Evolutionary conservation across 331 rosid genomes (phyloP), one percentile per base, ranked within the genome.

Genomic region (Rosa hybrid): DNA sequence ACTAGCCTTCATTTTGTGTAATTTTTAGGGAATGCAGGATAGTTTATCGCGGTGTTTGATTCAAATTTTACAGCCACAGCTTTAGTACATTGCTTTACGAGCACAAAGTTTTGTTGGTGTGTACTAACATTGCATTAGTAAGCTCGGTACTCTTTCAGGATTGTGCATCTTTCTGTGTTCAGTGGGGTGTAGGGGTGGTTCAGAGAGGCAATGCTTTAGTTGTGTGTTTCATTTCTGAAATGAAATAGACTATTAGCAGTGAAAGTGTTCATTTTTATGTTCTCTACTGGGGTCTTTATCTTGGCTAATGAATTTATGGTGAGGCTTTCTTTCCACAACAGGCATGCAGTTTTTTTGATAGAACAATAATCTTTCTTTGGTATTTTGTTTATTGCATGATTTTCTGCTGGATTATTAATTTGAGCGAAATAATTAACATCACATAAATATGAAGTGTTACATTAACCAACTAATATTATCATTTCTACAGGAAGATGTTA

Each of bases 401-500:
- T 18, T 16, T 18, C 21, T 5, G 8, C n/a, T 53, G n/a, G 8
- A 16, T 53, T 16, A 5, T 53, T 21, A n/a, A 2, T 59, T 59
- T 59, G 30, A 59, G 12, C 20, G 20, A 6, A 64, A 64, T 27
- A 6, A 27, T 16, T 12, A 6, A 13, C 7, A 16, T 34, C 45
- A 57, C 68, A 14, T 30, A 14, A 16, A 6, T 64, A 7, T 30
- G 71, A 7, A 65, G n/a, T 42, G 54, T 46, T 78, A 42, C 25
- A 5, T 6, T 7, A 17, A 34, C 21, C 30, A 12, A 21, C 77
- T 8, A 10, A 27, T 27, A 54, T 20, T 54, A 6, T 30, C 21
- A 42, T 80, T 65, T 74, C 18, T 87, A 76, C 90, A 96, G 98
- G 90, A 88, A 0, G 98, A 96, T 76, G 90, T 86, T 62, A 96